A percentile compares a stretch with the other conserved stretches of the same genome.
Evolutionary conservation across 768 basidiomycete species (phyloP).

Genomic region (Serendipita sp.): DNA sequence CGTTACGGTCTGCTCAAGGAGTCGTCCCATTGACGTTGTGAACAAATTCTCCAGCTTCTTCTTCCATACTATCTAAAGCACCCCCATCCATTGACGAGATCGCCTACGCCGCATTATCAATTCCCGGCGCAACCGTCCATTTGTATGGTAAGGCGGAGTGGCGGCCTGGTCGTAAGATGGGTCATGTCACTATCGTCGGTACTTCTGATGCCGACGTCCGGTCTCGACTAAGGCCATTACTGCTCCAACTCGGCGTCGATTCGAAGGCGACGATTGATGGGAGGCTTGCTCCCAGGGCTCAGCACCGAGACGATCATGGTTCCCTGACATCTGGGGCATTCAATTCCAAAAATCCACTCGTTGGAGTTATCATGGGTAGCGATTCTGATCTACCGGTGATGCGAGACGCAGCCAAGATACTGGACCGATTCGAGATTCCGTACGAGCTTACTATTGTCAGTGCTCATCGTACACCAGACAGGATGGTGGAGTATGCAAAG

Average conservation of each 20-base stretch:
- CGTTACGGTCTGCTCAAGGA: constrained; percentile 31
- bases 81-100: constrained; percentile 29
- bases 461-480: constrained; percentile 85
- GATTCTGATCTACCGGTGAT: constrained; percentile 95
- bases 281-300: constrained; percentile 10
- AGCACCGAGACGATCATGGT: constrained; percentile 31
- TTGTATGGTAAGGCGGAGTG: constrained; percentile 90
- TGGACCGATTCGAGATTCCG: constrained; percentile 68
- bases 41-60: neutral
- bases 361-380: constrained; percentile 95
- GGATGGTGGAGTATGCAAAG: constrained; percentile 69
- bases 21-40: neutral
- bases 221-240: constrained; percentile 53
- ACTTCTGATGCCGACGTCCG: constrained; percentile 62
- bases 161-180: constrained; percentile 91
- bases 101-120: constrained; percentile 41
- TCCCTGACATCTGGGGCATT: neutral
- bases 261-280: neutral
- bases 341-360: constrained; percentile 39
- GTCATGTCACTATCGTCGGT: constrained; percentile 84
- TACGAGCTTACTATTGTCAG: constrained; percentile 94
- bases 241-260: constrained; percentile 41
- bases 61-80: neutral
- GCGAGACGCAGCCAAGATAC: constrained; percentile 71
- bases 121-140: constrained; percentile 69